Base-by-base conservation (phyloP, 257 asterid genomes). In the Anisodus tanguticus region DNA sequence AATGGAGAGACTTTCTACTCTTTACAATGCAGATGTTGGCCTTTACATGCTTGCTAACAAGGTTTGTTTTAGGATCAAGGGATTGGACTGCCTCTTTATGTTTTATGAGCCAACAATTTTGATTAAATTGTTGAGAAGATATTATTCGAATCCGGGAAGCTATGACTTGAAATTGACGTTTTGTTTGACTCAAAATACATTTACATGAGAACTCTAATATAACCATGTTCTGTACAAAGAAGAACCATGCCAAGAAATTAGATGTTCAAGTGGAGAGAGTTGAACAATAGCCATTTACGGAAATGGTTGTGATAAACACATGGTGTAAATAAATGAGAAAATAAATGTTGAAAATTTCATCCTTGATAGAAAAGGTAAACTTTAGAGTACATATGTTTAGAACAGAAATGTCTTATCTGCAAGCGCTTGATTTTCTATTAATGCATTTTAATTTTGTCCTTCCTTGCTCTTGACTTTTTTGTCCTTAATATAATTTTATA, bases 21-120 rank as follows among this genome's bases (percentile, higher is more conserved):
- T 97, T 78, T 97, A 93, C 83, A 97, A 97, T 95, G 98, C 99
- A 41, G 99, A 97, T 93, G 98, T 97, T 90, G 99, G 99, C 79
- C 99, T 97, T 86, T 97, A 97, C 93, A 97, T 97, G 98, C 99
- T 97, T 84, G 99, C 99, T 71, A 97, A 97, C 90, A 97, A 97
- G 98, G 99, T 97, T 85, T 17, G 79, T 76, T 55, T 43, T 26
- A n/a, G 60, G 63, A 17, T 41, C 12, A 51, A 63, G 64, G 7
- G n/a, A 22, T 9, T 63, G 59, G 67, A 43, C 59, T 5, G 35
- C 35, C 35, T 31, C 35, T 31, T 31, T 31, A 31, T 31, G 35
- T 31, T 31, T 31, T 31, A 31, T 31, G 35, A 22, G 26, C 26
- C 26, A 22, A 22, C 26, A 22, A 41, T 41, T 70, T 16, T 70